Evolutionary conservation across 1,139 yeast species (phyloP), one percentile per base, ranked within the genome.

Genomic region (Scheffersomyces cryptocercus): DNA sequence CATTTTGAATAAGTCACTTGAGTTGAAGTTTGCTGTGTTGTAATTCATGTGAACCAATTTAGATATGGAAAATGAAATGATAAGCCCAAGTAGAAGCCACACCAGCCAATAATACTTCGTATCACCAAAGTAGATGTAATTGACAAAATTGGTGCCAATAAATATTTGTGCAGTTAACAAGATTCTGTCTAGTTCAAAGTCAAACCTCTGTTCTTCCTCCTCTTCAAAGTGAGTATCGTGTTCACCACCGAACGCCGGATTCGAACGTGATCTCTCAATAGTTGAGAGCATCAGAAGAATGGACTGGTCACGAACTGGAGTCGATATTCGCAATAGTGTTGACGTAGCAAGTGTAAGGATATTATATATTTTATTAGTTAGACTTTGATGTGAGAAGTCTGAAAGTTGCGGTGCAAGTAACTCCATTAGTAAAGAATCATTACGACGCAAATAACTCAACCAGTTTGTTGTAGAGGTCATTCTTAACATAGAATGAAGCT

Each of bases 331-430:
- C 13, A 81, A 61, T 3, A 77, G 36, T 1, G 77, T 47, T 1
- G 75, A 66, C 1, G 78, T 59, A 1, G 84, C 84, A 1, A 75
- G 44, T 6, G 75, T 54, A n/a, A 73, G 39, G 2, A 73, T 36
- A 4, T 60, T 58, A 39, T 63, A 55, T 6, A 64, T 11, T 45
- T 57, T 58, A 28, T 47, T 47, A 4, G 39, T 10, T 1, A 54
- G 8, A 24, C 44, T 45, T 16, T 35, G 42, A 1, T 47, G 42
- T 2, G 24, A 28, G 11, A 50, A 47, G 11, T 44, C 52, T 4
- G 42, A 41, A 12, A 48, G 35, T 26, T 51, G 54, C n/a, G 57
- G 60, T 12, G 50, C 50, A 13, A 53, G 15, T 10, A 47, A 24
- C 28, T 36, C 40, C 20, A 46, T 14, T 29, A 41, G 26, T 4